A percentile compares a stretch with the other conserved stretches of the same genome.
Conservation (phyloP, 768 basidiomycete genomes). For the Leucocoprinus leucothites region DNA sequence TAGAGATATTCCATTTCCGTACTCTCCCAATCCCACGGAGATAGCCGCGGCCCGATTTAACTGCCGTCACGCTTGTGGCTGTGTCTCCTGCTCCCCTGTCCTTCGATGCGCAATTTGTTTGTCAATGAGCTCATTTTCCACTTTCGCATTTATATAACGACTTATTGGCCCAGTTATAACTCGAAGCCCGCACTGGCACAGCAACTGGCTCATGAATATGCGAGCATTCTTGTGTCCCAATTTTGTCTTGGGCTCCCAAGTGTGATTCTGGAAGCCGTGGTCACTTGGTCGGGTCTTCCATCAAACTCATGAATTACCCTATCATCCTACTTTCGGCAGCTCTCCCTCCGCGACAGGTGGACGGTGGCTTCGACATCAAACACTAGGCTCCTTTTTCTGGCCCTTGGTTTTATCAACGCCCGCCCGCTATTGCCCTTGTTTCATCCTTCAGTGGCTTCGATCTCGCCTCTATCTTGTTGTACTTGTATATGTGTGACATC, state of each 20-base stretch:
- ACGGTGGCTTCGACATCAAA: slow-evolving; percentile 4
- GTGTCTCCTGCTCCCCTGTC: background rate
- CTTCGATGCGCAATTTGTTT: background rate
- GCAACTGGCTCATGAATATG: background rate
- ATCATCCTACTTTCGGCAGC: slow-evolving; percentile 7
- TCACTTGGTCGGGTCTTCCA: background rate
- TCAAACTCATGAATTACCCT: slow-evolving; percentile 4
- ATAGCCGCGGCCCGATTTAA: slow-evolving; percentile 12
- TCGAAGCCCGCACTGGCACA: background rate
- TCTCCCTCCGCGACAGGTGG: slow-evolving; percentile 12
- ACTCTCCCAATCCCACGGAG: background rate
- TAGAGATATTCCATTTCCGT: slow-evolving; percentile 4
- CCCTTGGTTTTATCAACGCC: background rate
- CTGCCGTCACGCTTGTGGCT: slow-evolving; percentile 7
- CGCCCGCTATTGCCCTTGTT: background rate
- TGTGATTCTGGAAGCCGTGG: background rate
- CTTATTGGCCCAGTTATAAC: background rate
- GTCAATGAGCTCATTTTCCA: background rate
- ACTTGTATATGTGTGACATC: background rate
- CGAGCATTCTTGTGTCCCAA: background rate
- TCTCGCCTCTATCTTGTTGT: background rate
- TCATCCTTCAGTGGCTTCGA: slow-evolving; percentile 1
- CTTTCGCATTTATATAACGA: background rate
- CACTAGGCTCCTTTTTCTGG: background rate
- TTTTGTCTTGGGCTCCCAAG: background rate